These are phyloP conservation scores for Fusarium foetens DNA, from an alignment of 2,329 filamentous ascomycete genomes.

Conservation along the genomic window DNA sequence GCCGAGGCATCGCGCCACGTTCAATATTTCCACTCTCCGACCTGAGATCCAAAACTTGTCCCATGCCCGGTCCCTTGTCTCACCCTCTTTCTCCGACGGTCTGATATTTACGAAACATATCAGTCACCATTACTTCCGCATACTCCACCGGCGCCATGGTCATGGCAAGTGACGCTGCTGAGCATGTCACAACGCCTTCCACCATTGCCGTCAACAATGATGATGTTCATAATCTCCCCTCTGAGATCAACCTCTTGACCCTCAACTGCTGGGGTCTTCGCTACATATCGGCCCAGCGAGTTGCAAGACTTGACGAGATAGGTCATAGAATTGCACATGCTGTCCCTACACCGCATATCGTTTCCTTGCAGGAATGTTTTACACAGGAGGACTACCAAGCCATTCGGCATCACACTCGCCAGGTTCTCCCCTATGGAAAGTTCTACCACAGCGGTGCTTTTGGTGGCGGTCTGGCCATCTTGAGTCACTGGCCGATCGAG, in stretches of 20 bases:
- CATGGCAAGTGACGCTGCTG: conserved; percentile 31
- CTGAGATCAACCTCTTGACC: conserved; percentile 80
- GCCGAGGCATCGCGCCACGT: conserved; percentile 18
- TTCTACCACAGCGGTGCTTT: conserved; percentile 93
- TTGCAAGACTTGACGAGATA: conserved; percentile 83
- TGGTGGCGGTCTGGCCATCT: conserved; percentile 86
- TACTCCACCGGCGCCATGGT: conserved; percentile 35
- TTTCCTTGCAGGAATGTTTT: conserved; percentile 96
- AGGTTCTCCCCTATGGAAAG: conserved; percentile 87
- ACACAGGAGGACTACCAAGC: conserved; percentile 83
- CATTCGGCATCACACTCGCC: conserved; percentile 77
- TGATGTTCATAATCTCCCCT: conserved; percentile 53
- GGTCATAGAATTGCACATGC: conserved; percentile 78
- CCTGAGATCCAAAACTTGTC: neutral
- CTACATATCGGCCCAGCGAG: conserved; percentile 80
- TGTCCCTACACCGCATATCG: conserved; percentile 79
- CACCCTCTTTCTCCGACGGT: neutral
- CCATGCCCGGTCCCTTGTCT: neutral
- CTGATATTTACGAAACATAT: neutral
- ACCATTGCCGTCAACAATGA: conserved; percentile 27
- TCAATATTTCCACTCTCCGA: conserved; percentile 1
- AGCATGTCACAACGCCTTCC: conserved; percentile 35
- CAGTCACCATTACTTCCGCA: conserved; percentile 25
- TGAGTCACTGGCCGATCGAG: conserved; percentile 92
- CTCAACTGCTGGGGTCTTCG: conserved; percentile 98